Percentiles rank a stretch among this genome's conserved stretches.
Conservation (phyloP, 2,329 filamentous ascomycete species). For the Penicillium sp. region DNA sequence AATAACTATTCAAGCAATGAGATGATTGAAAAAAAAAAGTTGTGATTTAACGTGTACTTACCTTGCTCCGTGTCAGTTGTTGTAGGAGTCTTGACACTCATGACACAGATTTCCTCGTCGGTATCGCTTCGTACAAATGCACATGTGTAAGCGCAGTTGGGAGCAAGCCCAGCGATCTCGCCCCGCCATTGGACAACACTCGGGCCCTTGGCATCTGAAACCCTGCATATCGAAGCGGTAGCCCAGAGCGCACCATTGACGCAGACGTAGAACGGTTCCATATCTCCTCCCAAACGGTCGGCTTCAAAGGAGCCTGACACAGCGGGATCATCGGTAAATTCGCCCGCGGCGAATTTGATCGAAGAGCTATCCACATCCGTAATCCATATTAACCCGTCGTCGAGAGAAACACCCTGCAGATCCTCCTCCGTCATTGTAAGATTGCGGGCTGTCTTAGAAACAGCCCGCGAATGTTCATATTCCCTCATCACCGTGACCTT, state of each 20-base stretch:
- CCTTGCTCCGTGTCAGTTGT: constrained; percentile 59
- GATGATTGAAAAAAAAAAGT: not conserved
- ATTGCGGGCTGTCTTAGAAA: constrained; percentile 39
- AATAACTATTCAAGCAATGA: constrained; percentile 24
- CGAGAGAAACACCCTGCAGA: constrained; percentile 41
- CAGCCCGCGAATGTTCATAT: constrained; percentile 69
- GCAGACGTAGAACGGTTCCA: constrained; percentile 63
- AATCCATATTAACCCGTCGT: constrained; percentile 48
- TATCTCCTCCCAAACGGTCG: constrained; percentile 28
- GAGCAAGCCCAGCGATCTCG: constrained; percentile 63
- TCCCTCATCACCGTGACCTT: constrained; percentile 96
- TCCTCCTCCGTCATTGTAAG: constrained; percentile 44
- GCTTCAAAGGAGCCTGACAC: constrained; percentile 30
- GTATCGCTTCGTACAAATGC: constrained; percentile 59
- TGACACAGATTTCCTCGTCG: constrained; percentile 57
- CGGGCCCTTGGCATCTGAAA: constrained; percentile 45
- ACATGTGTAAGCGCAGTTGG: constrained; percentile 63
- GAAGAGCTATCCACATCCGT: constrained; percentile 47
- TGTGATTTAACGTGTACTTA: constrained; percentile 29
- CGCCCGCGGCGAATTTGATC: constrained; percentile 48
- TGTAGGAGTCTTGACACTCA: constrained; percentile 62
- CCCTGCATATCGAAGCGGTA: constrained; percentile 55
- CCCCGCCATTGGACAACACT: constrained; percentile 55
- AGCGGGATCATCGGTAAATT: constrained; percentile 39
- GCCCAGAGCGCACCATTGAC: constrained; percentile 66